Percentiles rank a stretch among this genome's conserved stretches.
Evolutionary conservation across 352 stramenopile species (phyloP).

Genomic region (Phytopythium oedochilum): DNA sequence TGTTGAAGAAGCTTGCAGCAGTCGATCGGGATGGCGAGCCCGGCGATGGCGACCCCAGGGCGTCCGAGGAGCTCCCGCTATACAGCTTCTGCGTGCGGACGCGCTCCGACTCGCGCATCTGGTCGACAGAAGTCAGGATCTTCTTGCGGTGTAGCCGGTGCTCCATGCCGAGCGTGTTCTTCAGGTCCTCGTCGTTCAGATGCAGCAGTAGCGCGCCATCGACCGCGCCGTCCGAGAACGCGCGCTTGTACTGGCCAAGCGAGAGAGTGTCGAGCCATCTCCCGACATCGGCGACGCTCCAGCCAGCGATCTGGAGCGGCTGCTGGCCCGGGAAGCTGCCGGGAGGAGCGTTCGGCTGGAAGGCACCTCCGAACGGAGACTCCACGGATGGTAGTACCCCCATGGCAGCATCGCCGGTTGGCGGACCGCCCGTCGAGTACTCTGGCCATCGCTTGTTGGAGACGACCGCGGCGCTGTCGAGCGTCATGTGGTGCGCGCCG

Average conservation of each 20-base stretch:
- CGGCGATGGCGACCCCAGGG: background rate
- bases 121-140: slow-evolving; percentile 86
- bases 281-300: slow-evolving; percentile 86
- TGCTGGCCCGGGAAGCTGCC: slow-evolving; percentile 63
- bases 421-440: slow-evolving; percentile 15
- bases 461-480: slow-evolving; percentile 68
- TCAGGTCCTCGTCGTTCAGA: slow-evolving; percentile 89
- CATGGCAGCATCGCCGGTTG: slow-evolving; percentile 1
- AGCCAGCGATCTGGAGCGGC: slow-evolving; percentile 59
- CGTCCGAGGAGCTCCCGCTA: slow-evolving; percentile 2
- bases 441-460: slow-evolving; percentile 63
- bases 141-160: slow-evolving; percentile 96
- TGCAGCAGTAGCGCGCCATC: slow-evolving; percentile 90
- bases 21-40: background rate
- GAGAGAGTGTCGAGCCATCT: slow-evolving; percentile 89
- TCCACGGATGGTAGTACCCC: background rate
- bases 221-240: slow-evolving; percentile 84
- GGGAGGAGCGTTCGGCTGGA: slow-evolving; percentile 39
- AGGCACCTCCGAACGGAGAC: slow-evolving; percentile 11
- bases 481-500: slow-evolving; percentile 87
- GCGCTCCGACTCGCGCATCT: slow-evolving; percentile 53
- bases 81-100: slow-evolving; percentile 45
- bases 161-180: slow-evolving; percentile 93
- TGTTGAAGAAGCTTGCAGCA: background rate
- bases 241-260: slow-evolving; percentile 86